These are phyloP conservation scores for Mycena epipterygia DNA, from an alignment of 768 basidiomycete species.

Conservation along the genomic window DNA sequence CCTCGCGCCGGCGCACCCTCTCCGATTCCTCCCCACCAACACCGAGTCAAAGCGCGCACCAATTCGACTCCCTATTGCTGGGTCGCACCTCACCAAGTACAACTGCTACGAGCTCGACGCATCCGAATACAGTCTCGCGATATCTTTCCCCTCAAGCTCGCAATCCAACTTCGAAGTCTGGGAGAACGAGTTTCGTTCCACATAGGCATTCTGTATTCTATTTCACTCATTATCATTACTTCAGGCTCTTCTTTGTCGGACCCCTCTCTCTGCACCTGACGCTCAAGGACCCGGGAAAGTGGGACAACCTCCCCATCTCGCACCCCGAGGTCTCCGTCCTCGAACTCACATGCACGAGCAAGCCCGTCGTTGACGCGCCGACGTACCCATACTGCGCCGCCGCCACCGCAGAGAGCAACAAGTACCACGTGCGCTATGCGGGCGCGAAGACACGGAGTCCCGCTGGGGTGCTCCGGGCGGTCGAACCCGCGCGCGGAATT, in stretches of 20 bases:
- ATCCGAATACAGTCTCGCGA: slow-evolving; percentile 25
- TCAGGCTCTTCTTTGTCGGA: slow-evolving; percentile 40
- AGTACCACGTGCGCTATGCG: slow-evolving; percentile 26
- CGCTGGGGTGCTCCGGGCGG: slow-evolving; percentile 28
- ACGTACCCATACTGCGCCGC: slow-evolving; percentile 34
- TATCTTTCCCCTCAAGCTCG: slow-evolving; percentile 21
- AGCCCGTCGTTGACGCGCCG: slow-evolving; percentile 35
- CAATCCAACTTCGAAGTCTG: slow-evolving; percentile 33
- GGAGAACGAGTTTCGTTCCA: slow-evolving; percentile 38
- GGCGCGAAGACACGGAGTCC: slow-evolving; percentile 24
- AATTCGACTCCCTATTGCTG: slow-evolving; percentile 17
- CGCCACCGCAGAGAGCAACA: slow-evolving; percentile 12
- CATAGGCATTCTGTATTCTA: not conserved
- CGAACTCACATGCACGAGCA: slow-evolving; percentile 49
- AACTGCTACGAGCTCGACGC: slow-evolving; percentile 29
- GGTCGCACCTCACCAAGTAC: slow-evolving; percentile 28
- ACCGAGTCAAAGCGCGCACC: slow-evolving; percentile 19
- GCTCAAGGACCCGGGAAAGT: slow-evolving; percentile 46
- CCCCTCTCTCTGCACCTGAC: slow-evolving; percentile 50
- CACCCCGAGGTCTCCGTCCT: slow-evolving; percentile 49
- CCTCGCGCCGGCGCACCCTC: not conserved
- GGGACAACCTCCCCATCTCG: slow-evolving; percentile 46
- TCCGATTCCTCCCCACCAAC: slow-evolving; percentile 23
- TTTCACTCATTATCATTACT: not conserved
- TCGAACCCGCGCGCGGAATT: slow-evolving; percentile 41